Conservation (phyloP, 169 alveolate genomes). For the Cryptosporidium ubiquitum region DNA sequence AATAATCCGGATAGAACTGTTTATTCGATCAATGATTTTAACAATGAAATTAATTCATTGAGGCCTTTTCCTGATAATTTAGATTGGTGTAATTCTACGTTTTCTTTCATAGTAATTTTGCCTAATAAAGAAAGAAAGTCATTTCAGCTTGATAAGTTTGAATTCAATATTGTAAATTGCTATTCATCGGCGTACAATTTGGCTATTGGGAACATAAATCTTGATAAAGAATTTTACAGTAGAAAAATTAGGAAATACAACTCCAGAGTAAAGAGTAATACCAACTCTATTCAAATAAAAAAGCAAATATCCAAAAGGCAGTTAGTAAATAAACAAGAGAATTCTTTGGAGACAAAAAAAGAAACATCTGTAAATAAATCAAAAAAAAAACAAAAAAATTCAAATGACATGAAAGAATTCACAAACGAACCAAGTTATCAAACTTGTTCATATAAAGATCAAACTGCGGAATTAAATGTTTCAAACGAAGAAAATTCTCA, state of each 20-base stretch:
- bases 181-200: slow-evolving; percentile 19
- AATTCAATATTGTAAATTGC: slow-evolving; percentile 29
- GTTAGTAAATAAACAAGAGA: neutral
- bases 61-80: slow-evolving; percentile 62
- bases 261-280: slow-evolving; percentile 15
- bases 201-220: neutral
- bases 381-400: neutral
- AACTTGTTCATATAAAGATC: neutral
- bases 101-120: slow-evolving; percentile 22
- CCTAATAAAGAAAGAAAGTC: slow-evolving; percentile 5
- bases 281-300: neutral
- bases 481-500: neutral
- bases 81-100: slow-evolving; percentile 42
- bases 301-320: neutral
- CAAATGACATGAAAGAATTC: neutral
- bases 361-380: neutral
- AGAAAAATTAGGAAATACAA: slow-evolving; percentile 36
- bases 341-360: neutral
- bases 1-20: slow-evolving; percentile 50
- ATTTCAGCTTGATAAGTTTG: slow-evolving; percentile 28
- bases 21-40: slow-evolving; percentile 37
- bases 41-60: slow-evolving; percentile 44
- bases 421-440: neutral
- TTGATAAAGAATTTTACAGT: neutral
- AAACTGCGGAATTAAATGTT: neutral